A percentile compares a stretch with the other conserved stretches of the same genome.
Evolutionary conservation across 1,284 basidiomycete genomes (phyloP).

Genomic region (Ceratorhiza oryzae-sativae): DNA sequence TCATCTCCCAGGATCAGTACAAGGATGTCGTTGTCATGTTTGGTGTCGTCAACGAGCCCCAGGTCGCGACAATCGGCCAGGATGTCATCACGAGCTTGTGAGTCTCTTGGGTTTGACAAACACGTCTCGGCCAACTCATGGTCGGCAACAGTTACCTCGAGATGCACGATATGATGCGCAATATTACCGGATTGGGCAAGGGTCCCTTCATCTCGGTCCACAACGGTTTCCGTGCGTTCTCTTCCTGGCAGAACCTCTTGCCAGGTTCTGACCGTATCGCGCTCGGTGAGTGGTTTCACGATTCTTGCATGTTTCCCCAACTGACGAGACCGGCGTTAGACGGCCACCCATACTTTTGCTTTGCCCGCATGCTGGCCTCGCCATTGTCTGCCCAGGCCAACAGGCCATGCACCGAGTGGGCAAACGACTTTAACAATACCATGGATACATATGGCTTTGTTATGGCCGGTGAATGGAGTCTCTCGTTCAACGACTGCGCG

Average conservation of each 20-base stretch:
- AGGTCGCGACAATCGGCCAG: slow-evolving; percentile 43
- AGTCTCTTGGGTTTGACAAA: slow-evolving; percentile 10
- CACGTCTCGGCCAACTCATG: neutral
- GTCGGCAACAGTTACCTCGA: slow-evolving; percentile 49
- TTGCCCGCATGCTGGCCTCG: slow-evolving; percentile 57
- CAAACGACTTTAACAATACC: slow-evolving; percentile 58
- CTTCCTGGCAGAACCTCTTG: slow-evolving; percentile 68
- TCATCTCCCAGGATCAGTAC: slow-evolving; percentile 89
- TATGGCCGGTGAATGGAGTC: slow-evolving; percentile 80
- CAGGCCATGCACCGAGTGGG: slow-evolving; percentile 74
- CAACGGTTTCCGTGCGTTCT: slow-evolving; percentile 56
- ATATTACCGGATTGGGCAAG: slow-evolving; percentile 57
- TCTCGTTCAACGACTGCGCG: slow-evolving; percentile 85
- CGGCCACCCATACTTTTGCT: slow-evolving; percentile 79
- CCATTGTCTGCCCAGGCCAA: slow-evolving; percentile 50
- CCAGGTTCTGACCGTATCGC: slow-evolving; percentile 79
- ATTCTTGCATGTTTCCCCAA: neutral
- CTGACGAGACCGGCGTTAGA: slow-evolving; percentile 57
- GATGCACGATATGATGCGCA: slow-evolving; percentile 56
- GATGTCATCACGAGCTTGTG: slow-evolving; percentile 40
- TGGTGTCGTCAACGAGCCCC: slow-evolving; percentile 58
- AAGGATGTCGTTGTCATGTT: slow-evolving; percentile 83
- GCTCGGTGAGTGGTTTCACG: slow-evolving; percentile 54
- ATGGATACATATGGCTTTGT: slow-evolving; percentile 72
- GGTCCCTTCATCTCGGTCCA: slow-evolving; percentile 57